Conservation (phyloP, 257 asterid genomes). For the Solanum gracilifrons region DNA sequence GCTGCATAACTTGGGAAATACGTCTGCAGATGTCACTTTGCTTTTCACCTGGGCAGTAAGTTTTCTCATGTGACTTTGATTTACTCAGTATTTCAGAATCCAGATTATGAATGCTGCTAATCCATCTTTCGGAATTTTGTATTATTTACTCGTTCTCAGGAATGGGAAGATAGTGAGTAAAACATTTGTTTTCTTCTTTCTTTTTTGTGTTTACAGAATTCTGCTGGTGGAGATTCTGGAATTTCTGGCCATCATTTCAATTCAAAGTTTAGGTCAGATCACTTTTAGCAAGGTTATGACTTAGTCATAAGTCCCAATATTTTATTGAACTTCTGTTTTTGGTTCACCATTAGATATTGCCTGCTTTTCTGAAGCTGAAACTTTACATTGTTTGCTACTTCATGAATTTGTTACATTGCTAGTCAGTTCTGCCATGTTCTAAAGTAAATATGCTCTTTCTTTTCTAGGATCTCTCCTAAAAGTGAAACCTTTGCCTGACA, state of each 20-base stretch:
- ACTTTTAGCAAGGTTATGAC: background rate
- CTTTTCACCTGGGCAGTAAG: conserved; percentile 97
- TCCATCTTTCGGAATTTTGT: background rate
- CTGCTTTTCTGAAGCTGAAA: background rate
- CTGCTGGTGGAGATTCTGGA: conserved; percentile 95
- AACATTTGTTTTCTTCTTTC: background rate
- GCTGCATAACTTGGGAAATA: conserved; percentile 68
- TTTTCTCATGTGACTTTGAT: conserved; percentile 4
- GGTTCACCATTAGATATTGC: background rate
- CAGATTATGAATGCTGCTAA: background rate
- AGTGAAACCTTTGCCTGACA: background rate
- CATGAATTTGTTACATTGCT: background rate
- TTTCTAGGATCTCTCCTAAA: background rate
- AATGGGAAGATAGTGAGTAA: background rate
- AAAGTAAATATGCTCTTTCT: background rate
- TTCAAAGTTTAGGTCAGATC: conserved; percentile 50
- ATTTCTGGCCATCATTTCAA: conserved; percentile 79
- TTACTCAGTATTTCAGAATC: background rate
- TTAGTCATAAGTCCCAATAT: background rate
- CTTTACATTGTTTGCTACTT: background rate
- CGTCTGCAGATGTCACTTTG: conserved; percentile 69
- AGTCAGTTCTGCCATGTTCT: background rate
- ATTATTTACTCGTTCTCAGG: background rate
- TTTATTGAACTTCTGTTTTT: background rate
- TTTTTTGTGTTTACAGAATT: conserved; percentile 46